A percentile compares a stretch with the other conserved stretches of the same genome.
These are phyloP conservation scores for Penicillium steckii DNA, from an alignment of 495 filamentous ascomycete genomes.

Conservation along the genomic window DNA sequence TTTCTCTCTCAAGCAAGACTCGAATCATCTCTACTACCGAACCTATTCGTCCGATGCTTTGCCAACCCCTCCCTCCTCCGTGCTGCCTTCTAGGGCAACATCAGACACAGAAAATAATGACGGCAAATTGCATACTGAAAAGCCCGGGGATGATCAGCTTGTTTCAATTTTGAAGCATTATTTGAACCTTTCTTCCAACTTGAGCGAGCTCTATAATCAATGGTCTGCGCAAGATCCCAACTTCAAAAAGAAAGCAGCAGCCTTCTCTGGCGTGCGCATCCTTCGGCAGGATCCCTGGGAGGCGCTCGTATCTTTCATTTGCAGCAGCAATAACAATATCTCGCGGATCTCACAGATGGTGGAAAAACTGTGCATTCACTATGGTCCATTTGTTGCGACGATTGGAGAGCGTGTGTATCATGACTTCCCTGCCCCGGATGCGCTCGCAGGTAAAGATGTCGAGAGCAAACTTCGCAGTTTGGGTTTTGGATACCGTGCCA, in stretches of 20 bases:
- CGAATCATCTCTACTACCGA: conserved; percentile 75
- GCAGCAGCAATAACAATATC: conserved; percentile 99
- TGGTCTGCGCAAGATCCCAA: conserved; percentile 87
- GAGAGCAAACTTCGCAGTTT: conserved; percentile 76
- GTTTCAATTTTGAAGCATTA: conserved; percentile 70
- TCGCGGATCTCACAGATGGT: conserved; percentile 94
- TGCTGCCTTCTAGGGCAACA: conserved; percentile 27
- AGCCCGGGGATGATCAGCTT: conserved; percentile 56
- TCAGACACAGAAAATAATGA: conserved; percentile 16
- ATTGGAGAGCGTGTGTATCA: conserved; percentile 72
- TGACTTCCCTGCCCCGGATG: conserved; percentile 79
- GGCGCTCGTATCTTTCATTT: conserved; percentile 89
- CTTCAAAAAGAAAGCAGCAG: conserved; percentile 82
- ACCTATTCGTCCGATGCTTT: conserved; percentile 22
- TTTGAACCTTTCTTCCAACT: conserved; percentile 74
- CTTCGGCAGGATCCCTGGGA: conserved; percentile 96
- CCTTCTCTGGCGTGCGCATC: conserved; percentile 92
- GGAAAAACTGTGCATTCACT: conserved; percentile 83
- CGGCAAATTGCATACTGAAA: background rate
- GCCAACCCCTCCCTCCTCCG: conserved; percentile 29
- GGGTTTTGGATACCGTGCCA: conserved; percentile 93
- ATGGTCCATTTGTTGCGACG: conserved; percentile 72
- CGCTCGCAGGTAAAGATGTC: conserved; percentile 64
- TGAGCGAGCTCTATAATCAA: conserved; percentile 74
- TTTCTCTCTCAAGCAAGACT: conserved; percentile 80